Evolutionary conservation across 148 eudicot genomes (phyloP), one percentile per base, ranked within the genome.

Genomic region (Amaranthus palmeri): DNA sequence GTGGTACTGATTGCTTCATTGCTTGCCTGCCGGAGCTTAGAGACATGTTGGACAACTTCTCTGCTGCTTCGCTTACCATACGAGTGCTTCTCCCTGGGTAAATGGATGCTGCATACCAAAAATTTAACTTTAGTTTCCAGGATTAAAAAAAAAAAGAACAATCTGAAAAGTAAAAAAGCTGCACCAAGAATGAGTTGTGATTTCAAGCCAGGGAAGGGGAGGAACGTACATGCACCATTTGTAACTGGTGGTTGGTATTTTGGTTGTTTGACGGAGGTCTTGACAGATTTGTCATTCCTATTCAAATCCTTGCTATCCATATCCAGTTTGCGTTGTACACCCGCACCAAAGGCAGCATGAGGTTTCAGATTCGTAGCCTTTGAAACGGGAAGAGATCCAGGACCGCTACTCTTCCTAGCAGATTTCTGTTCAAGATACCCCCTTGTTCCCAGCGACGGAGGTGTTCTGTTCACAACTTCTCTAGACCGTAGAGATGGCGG

Each of bases 261-360:
- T 52, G 77, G 86, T 50, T 74, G 85, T 73, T 71, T 85, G 41
- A 55, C 80, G 58, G 74, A 47, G 69, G 54, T 80, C 72, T 83
- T 86, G 36, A 74, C 41, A 63, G 80, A 66, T 71, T 78, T 86
- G 61, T 82, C 85, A 56, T 75, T 86, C 84, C 84, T 91, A 71
- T 64, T 82, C 42, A 76, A 60, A 75, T 83, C 86, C 84, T 87
- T 82, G 58, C 70, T 77, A 79, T 77, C 88, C 89, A 91, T 74
- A 80, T 87, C 90, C 79, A 84, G 76, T 75, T 90, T 87, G 46
- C 86, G 82, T 59, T 87, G 96, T 51, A 83, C 88, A 58, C 92
- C 79, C 70, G 86, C 73, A 68, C 77, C 78, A 64, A 83, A 67
- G 10, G 85, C 79, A 55, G 79, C 71, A 53, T 78, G 81, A 63